Evolutionary conservation across 2,329 filamentous ascomycete genomes (phyloP).

Genomic region (Ophiocordyceps sinensis): DNA sequence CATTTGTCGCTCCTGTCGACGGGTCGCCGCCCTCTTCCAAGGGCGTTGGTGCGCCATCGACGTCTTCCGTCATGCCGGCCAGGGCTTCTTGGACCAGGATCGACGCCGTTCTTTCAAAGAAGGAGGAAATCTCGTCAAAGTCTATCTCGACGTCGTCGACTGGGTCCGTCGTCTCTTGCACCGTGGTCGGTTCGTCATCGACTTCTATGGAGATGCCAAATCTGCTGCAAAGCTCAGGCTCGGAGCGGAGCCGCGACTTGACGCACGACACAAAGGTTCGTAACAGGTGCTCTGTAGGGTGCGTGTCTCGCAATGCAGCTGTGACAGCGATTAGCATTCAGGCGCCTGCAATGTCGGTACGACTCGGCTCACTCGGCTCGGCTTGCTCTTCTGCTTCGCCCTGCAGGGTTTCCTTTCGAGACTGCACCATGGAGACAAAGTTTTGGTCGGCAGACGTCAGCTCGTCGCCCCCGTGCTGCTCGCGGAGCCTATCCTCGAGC

Average conservation of each 20-base stretch:
- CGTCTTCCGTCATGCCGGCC: conserved; percentile 19
- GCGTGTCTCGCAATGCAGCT: conserved; percentile 20
- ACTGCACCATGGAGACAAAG: conserved; percentile 17
- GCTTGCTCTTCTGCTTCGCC: conserved; percentile 11
- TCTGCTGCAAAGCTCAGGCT: conserved; percentile 18
- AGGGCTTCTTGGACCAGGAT: conserved; percentile 25
- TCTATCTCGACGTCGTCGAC: conserved; percentile 18
- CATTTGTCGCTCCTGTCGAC: conserved; percentile 10
- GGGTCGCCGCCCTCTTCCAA: conserved; percentile 9
- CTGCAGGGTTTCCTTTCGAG: conserved; percentile 18
- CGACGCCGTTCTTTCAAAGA: conserved; percentile 27
- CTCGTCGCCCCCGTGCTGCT: conserved; percentile 15
- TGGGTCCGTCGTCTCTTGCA: conserved; percentile 5
- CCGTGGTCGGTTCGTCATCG: conserved; percentile 10
- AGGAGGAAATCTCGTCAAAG: conserved; percentile 25
- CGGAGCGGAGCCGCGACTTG: conserved; percentile 17
- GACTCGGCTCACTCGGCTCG: conserved; percentile 3
- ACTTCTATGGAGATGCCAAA: conserved; percentile 21
- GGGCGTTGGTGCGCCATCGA: conserved; percentile 2
- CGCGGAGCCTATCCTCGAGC: conserved; percentile 32
- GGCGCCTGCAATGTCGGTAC: no score
- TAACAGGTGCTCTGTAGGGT: conserved; percentile 24
- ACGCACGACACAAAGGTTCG: conserved; percentile 18
- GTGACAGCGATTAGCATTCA: conserved; percentile 2
- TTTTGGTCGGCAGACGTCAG: conserved; percentile 20